These are phyloP conservation scores for Pisolithus orientalis DNA, from an alignment of 768 basidiomycete species.

Conservation along the genomic window DNA sequence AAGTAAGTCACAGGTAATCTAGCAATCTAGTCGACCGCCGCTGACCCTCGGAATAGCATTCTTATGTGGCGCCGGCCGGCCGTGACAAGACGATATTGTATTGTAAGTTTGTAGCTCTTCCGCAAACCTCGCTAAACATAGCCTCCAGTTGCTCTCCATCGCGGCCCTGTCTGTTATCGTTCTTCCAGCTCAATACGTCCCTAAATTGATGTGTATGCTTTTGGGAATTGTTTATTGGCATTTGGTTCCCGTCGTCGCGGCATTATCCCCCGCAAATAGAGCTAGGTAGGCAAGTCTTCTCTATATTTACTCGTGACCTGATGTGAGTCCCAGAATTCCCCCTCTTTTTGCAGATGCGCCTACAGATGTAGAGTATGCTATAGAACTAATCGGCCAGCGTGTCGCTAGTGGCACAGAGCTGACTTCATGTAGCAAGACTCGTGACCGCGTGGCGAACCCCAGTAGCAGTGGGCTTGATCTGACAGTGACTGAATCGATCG, in stretches of 20 bases:
- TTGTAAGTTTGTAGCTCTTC: constrained; percentile 29
- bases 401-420: constrained; percentile 50
- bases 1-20: constrained; percentile 37
- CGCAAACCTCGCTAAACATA: constrained; percentile 1
- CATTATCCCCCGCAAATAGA: constrained; percentile 41
- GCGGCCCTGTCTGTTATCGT: constrained; percentile 34
- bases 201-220: constrained; percentile 40
- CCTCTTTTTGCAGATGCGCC: constrained; percentile 47
- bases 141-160: constrained; percentile 30
- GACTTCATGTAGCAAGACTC: constrained; percentile 24
- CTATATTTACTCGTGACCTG: not conserved
- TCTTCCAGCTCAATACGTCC: constrained; percentile 44
- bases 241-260: constrained; percentile 46
- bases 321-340: constrained; percentile 34
- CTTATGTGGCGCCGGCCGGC: constrained; percentile 59
- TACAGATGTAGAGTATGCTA: constrained; percentile 65
- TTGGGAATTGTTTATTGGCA: constrained; percentile 61
- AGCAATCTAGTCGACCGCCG: not conserved
- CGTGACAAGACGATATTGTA: constrained; percentile 42
- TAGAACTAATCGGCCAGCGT: constrained; percentile 59
- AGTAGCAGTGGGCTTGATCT: constrained; percentile 7
- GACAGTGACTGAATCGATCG: not conserved
- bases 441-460: constrained; percentile 11
- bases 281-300: constrained; percentile 32
- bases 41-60: constrained; percentile 34